Percentiles rank a stretch among this genome's conserved stretches.
Evolutionary conservation across 495 filamentous ascomycete genomes (phyloP).

Genomic region (Hypomontagnella monticulosa): DNA sequence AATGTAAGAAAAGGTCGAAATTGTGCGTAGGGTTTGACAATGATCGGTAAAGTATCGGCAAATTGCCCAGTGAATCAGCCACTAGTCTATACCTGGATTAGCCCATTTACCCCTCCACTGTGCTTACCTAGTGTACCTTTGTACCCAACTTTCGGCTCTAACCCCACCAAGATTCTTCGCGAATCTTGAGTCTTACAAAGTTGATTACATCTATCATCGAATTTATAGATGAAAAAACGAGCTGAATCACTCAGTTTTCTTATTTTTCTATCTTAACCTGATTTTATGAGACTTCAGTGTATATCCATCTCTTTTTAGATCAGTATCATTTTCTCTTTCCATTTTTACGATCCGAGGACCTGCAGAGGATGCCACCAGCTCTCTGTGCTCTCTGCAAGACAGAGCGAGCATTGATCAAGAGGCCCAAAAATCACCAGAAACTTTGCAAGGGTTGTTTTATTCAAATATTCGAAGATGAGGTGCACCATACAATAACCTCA

Average conservation of each 20-base stretch:
- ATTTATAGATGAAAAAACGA: not conserved
- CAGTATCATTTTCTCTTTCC: no score
- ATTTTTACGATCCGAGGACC: not conserved
- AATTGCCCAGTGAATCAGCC: not conserved
- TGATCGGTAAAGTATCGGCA: conserved; percentile 43
- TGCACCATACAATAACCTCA: conserved; percentile 87
- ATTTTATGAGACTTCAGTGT: no score
- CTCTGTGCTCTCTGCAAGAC: conserved; percentile 79
- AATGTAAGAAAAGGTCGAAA: conserved; percentile 18
- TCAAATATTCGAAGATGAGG: conserved; percentile 85
- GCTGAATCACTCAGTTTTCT: not conserved
- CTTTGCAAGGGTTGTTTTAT: conserved; percentile 93
- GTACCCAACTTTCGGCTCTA: not conserved
- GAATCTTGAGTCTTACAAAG: conserved; percentile 11
- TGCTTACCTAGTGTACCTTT: conserved; percentile 14
- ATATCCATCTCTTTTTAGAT: no score
- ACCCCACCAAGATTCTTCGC: conserved; percentile 37
- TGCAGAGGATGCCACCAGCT: conserved; percentile 57
- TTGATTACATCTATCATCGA: not conserved
- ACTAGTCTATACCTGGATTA: conserved; percentile 16
- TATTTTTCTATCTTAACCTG: not conserved
- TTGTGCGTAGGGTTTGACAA: conserved; percentile 39
- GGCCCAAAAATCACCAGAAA: conserved; percentile 92
- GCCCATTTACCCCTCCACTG: conserved; percentile 35
- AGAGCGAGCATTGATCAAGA: conserved; percentile 84